phyloP scores from a whole-genome alignment of 106 monocot genomes.

The Dioscorea dumetorum region DNA sequence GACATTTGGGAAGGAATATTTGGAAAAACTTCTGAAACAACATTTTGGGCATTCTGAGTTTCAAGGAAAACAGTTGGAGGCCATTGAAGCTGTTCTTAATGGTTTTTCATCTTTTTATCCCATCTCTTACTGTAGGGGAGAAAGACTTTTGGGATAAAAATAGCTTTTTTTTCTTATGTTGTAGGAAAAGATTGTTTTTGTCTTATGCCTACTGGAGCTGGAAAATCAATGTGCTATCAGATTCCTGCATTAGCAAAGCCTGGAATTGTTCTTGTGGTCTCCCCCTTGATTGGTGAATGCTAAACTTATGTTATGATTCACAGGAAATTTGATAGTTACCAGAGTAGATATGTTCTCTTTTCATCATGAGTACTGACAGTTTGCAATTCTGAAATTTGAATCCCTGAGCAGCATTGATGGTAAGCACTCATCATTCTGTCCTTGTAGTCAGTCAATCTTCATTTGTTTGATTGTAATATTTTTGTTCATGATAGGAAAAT shows the following conservation, averaged over 20 bases:
- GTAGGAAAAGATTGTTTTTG: constrained; percentile 96
- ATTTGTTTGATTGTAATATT: not conserved
- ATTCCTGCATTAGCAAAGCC: constrained; percentile 75
- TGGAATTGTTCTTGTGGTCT: constrained; percentile 86
- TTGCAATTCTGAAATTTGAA: not conserved
- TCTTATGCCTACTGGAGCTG: constrained; percentile 96
- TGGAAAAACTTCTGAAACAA: constrained; percentile 46
- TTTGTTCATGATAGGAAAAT: constrained; percentile 55
- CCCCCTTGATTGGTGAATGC: constrained; percentile 85
- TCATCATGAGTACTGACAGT: constrained; percentile 17
- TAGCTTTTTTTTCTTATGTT: not conserved
- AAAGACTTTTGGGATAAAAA: not conserved
- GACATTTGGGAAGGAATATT: constrained; percentile 28
- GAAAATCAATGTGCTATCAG: constrained; percentile 98
- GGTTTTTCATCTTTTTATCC: constrained; percentile 21
- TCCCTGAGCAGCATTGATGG: constrained; percentile 72
- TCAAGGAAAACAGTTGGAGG: constrained; percentile 80
- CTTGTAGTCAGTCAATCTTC: not conserved
- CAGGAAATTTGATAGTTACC: not conserved
- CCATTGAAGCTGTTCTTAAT: constrained; percentile 72
- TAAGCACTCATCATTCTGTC: constrained; percentile 18
- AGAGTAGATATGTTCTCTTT: not conserved
- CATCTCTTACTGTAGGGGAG: not conserved
- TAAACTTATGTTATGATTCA: constrained; percentile 1
- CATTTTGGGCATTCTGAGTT: constrained; percentile 71